These are phyloP conservation scores for Chaetomium cochliodes DNA, from an alignment of 495 filamentous ascomycete genomes.

Conservation along the genomic window DNA sequence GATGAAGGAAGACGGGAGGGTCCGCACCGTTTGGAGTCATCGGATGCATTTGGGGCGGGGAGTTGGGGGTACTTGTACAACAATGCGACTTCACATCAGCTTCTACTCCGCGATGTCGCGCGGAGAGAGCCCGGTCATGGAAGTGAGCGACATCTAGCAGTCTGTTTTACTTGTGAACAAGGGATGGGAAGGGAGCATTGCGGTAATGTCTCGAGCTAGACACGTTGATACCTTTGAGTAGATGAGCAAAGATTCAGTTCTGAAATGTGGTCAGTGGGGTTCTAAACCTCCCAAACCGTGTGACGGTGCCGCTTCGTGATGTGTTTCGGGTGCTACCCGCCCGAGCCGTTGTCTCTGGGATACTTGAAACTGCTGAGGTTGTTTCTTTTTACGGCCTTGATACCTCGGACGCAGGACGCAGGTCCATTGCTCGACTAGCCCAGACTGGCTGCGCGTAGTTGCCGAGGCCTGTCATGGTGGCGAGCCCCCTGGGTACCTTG, in stretches of 20 bases:
- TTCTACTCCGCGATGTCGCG: background rate
- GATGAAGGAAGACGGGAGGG: background rate
- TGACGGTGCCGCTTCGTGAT: conserved; percentile 8
- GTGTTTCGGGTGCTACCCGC: background rate
- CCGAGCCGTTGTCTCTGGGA: background rate
- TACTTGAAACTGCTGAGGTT: background rate
- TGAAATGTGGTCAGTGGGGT: background rate
- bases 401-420: conserved; percentile 3
- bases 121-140: background rate
- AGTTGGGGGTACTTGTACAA: conserved; percentile 4
- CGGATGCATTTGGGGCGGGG: background rate
- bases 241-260: background rate
- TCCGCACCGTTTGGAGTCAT: background rate
- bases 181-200: background rate
- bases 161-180: background rate
- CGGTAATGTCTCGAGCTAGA: background rate
- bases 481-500: background rate
- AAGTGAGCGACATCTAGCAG: background rate
- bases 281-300: background rate
- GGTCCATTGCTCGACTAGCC: background rate
- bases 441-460: background rate
- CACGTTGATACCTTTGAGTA: conserved; percentile 7
- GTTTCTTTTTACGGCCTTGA: background rate
- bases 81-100: background rate
- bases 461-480: conserved; percentile 12